These are phyloP conservation scores for Notholithocarpus densiflorus DNA, from an alignment of 306 rosid genomes.

Conservation along the genomic window DNA sequence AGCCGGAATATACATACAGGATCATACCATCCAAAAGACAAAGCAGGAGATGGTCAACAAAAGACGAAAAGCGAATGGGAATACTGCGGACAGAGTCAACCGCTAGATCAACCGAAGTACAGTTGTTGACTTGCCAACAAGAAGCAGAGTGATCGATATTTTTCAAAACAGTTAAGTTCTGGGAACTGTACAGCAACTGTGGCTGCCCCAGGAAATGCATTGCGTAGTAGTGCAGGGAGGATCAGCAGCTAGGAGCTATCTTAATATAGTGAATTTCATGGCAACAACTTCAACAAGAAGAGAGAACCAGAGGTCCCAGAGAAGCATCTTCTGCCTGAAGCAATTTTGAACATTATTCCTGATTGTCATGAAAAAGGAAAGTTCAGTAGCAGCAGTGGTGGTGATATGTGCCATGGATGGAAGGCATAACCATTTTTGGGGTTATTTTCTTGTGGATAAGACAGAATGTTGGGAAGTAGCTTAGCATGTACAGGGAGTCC, in stretches of 20 bases:
- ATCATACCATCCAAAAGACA: constrained; percentile 4
- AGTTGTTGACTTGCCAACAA: neutral
- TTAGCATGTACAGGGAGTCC: neutral
- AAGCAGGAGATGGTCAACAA: constrained; percentile 23
- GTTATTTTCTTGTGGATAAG: too few species aligned
- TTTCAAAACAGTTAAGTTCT: neutral
- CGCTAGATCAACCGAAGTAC: neutral
- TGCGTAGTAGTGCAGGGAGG: constrained; percentile 3
- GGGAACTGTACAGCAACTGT: neutral
- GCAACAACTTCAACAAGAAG: neutral
- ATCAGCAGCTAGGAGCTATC: neutral
- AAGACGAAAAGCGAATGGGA: constrained; percentile 1
- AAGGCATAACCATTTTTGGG: neutral
- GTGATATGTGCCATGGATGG: neutral
- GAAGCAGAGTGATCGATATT: neutral
- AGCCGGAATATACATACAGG: neutral
- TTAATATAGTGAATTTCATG: neutral
- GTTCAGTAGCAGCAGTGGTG: neutral
- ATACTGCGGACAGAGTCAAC: neutral
- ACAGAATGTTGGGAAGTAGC: neutral
- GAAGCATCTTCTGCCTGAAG: neutral
- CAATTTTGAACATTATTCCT: neutral
- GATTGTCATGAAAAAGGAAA: neutral
- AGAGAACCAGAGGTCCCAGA: constrained; percentile 7
- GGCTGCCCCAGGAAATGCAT: neutral